These are phyloP conservation scores for Polysphondylium violaceum DNA, from an alignment of 78 protist species.

Conservation along the genomic window DNA sequence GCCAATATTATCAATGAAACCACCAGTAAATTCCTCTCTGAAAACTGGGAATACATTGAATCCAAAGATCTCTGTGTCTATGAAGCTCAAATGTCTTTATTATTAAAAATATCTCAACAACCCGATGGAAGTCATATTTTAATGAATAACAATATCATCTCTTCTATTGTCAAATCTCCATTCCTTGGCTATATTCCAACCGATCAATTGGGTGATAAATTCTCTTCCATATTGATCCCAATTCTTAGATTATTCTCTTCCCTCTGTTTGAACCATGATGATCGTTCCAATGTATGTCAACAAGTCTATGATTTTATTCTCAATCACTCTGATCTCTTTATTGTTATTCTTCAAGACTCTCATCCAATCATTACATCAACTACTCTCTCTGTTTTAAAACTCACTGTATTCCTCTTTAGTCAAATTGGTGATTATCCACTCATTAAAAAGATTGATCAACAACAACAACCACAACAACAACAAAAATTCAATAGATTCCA, in stretches of 20 bases:
- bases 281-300: slow-evolving; percentile 30
- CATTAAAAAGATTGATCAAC: not conserved
- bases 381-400: slow-evolving; percentile 1
- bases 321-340: slow-evolving; percentile 39
- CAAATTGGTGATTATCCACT: slow-evolving; percentile 5
- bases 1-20: slow-evolving; percentile 24
- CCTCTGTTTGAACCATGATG: not conserved
- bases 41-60: slow-evolving; percentile 41
- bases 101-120: slow-evolving; percentile 39
- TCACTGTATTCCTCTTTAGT: slow-evolving; percentile 29
- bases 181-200: slow-evolving; percentile 28
- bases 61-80: slow-evolving; percentile 38
- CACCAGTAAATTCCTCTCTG: not conserved
- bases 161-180: slow-evolving; percentile 9
- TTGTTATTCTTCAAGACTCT: slow-evolving; percentile 14
- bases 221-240: slow-evolving; percentile 3
- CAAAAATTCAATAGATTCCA: slow-evolving; percentile 26
- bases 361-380: not conserved
- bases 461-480: not conserved
- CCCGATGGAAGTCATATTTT: slow-evolving; percentile 9
- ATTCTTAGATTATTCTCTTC: slow-evolving; percentile 8
- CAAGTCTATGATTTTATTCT: slow-evolving; percentile 1
- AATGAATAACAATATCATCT: slow-evolving; percentile 26
- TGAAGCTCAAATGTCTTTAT: slow-evolving; percentile 52
- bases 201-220: not conserved